phyloP scores from a whole-genome alignment of 2,329 filamentous ascomycete species.

The Fusarium palustre region DNA sequence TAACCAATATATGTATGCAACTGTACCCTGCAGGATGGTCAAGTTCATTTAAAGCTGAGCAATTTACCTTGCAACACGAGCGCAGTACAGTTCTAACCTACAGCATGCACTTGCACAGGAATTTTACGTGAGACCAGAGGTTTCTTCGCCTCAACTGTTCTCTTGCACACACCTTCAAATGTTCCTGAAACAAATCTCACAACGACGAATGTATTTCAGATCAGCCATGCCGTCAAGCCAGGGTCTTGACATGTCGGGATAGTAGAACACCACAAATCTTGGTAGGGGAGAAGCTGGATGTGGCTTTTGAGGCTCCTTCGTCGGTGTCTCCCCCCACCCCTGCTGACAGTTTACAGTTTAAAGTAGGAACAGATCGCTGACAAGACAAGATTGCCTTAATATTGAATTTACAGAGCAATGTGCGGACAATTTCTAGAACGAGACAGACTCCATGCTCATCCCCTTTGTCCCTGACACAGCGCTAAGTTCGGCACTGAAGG shows the following conservation, averaged over 20 bases:
- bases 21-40: not conserved
- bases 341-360: not conserved
- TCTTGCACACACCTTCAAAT: constrained; percentile 7
- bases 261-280: constrained; percentile 20
- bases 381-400: not conserved
- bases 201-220: constrained; percentile 19
- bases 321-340: constrained; percentile 2
- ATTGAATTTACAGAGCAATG: not conserved
- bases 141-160: not conserved
- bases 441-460: not conserved
- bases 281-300: constrained; percentile 31
- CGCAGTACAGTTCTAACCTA: not conserved
- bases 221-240: constrained; percentile 16
- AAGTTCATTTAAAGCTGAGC: not conserved
- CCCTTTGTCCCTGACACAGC: constrained; percentile 13
- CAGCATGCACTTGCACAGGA: not conserved
- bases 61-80: constrained; percentile 1
- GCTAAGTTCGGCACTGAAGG: constrained; percentile 21
- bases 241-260: not conserved
- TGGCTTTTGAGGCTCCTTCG: constrained; percentile 25
- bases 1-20: not conserved
- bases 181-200: constrained; percentile 10
- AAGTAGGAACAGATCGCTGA: constrained; percentile 2
- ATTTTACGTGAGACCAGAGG: not conserved
- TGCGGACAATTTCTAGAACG: not conserved